A percentile compares a stretch with the other conserved stretches of the same genome.
phyloP scores from a whole-genome alignment of 2,329 filamentous ascomycete genomes.

The Aureobasidium uvarum region DNA sequence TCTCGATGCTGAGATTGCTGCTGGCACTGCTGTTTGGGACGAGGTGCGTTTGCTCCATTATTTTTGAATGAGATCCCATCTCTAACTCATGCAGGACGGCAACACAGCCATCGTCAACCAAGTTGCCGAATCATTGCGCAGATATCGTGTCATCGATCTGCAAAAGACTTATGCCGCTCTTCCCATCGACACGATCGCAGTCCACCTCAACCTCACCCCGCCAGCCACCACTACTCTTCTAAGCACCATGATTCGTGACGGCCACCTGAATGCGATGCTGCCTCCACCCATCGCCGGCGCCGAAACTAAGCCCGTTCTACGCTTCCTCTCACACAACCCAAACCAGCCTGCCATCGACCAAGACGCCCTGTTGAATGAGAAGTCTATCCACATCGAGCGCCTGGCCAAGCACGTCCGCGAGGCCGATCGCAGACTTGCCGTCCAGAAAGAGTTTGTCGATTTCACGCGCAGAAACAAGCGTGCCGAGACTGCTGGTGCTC shows the following conservation, averaged over 20 bases:
- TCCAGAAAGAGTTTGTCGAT: conserved; percentile 60
- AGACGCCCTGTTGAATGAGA: conserved; percentile 47
- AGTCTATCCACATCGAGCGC: conserved; percentile 51
- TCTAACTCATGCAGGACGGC: conserved; percentile 40
- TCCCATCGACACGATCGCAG: conserved; percentile 54
- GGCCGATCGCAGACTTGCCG: conserved; percentile 55
- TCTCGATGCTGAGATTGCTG: conserved; percentile 63
- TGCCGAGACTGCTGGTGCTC: conserved; percentile 35
- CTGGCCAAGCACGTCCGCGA: conserved; percentile 55
- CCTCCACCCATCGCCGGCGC: conserved; percentile 43
- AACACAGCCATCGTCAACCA: conserved; percentile 70
- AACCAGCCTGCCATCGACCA: conserved; percentile 24
- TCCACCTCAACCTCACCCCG: conserved; percentile 50
- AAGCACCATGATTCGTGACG: conserved; percentile 52
- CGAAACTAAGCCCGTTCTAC: conserved; percentile 47
- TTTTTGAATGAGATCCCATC: neutral
- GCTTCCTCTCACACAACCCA: conserved; percentile 47
- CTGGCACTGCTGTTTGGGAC: conserved; percentile 51
- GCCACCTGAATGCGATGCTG: conserved; percentile 53
- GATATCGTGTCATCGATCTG: conserved; percentile 71
- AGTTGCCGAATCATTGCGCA: conserved; percentile 68
- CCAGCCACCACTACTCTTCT: conserved; percentile 56
- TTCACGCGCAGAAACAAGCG: conserved; percentile 49
- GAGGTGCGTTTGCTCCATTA: conserved; percentile 47
- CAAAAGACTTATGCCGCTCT: conserved; percentile 68